phyloP scores from a whole-genome alignment of 371 early-diverging fungal species.

The Conidiobolus incongruus region DNA sequence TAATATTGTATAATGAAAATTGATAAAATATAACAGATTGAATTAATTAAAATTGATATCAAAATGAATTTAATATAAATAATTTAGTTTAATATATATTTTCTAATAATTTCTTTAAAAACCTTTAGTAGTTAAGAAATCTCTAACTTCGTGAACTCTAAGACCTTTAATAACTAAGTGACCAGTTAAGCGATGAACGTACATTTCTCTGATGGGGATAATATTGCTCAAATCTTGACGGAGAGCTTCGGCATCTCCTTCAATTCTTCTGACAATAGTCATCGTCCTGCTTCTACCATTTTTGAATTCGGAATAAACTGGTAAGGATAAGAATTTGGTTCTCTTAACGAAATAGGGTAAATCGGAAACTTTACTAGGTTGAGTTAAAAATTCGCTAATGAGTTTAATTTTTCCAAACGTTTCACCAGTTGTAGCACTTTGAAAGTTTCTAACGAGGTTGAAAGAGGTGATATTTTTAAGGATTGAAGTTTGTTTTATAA shows the following conservation, averaged over 20 bases:
- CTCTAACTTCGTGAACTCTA: slow-evolving; percentile 1
- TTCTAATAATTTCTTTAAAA: slow-evolving; percentile 1
- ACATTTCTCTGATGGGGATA: neutral
- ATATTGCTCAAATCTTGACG: neutral
- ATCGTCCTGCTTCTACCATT: slow-evolving; percentile 35
- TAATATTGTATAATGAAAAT: too few species aligned
- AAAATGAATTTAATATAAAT: too few species aligned
- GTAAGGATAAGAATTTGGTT: slow-evolving; percentile 30
- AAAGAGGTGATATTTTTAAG: too few species aligned
- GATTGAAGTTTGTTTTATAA: too few species aligned
- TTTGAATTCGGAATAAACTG: slow-evolving; percentile 48
- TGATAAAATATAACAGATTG: too few species aligned
- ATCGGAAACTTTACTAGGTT: neutral
- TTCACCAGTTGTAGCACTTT: slow-evolving; percentile 4
- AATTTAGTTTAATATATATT: too few species aligned
- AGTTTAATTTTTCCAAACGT: neutral
- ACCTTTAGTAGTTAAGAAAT: slow-evolving; percentile 1
- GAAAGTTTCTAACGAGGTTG: neutral
- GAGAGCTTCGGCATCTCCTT: slow-evolving; percentile 21
- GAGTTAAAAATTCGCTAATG: neutral
- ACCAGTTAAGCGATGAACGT: neutral
- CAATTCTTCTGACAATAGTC: slow-evolving; percentile 47
- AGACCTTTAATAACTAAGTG: slow-evolving; percentile 4
- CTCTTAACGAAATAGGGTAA: slow-evolving; percentile 24
- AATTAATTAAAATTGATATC: too few species aligned